Percentiles rank a stretch among this genome's conserved stretches.
Conservation (phyloP, 257 asterid genomes). For the Solanum pinnatisectum region DNA sequence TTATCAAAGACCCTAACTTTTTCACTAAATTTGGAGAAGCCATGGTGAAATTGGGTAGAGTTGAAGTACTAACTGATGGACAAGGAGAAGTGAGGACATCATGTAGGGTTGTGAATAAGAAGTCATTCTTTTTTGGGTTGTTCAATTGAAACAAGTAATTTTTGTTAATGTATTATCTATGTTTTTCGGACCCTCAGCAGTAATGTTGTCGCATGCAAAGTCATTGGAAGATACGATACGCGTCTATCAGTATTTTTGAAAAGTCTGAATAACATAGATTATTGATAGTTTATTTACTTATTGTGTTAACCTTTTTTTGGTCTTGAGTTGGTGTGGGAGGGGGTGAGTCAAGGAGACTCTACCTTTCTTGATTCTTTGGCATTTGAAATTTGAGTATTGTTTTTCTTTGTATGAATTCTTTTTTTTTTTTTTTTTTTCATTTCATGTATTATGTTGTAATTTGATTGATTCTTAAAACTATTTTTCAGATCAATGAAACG, state of each 20-base stretch:
- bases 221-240: not conserved
- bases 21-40: slow-evolving; percentile 35
- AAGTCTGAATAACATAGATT: not conserved
- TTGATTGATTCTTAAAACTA: not conserved
- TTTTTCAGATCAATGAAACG: not conserved
- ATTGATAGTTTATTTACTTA: not conserved
- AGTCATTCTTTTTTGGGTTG: not conserved
- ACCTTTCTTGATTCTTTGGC: not conserved
- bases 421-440: not conserved
- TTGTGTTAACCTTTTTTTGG: not conserved
- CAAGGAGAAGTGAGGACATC: slow-evolving; percentile 42
- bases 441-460: not conserved
- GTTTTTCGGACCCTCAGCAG: not conserved
- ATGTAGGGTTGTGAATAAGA: slow-evolving; percentile 1
- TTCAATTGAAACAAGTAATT: not conserved
- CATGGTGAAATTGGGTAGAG: slow-evolving; percentile 46
- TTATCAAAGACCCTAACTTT: slow-evolving; percentile 24
- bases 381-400: not conserved
- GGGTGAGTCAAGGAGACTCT: not conserved
- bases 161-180: not conserved
- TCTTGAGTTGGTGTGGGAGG: not conserved
- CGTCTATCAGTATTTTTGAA: not conserved
- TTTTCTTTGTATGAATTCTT: not conserved
- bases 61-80: slow-evolving; percentile 32
- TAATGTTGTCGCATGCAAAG: not conserved